Evolutionary conservation across 306 rosid species (phyloP), one percentile per base, ranked within the genome.

Genomic region (Leucaena leucocephala): DNA sequence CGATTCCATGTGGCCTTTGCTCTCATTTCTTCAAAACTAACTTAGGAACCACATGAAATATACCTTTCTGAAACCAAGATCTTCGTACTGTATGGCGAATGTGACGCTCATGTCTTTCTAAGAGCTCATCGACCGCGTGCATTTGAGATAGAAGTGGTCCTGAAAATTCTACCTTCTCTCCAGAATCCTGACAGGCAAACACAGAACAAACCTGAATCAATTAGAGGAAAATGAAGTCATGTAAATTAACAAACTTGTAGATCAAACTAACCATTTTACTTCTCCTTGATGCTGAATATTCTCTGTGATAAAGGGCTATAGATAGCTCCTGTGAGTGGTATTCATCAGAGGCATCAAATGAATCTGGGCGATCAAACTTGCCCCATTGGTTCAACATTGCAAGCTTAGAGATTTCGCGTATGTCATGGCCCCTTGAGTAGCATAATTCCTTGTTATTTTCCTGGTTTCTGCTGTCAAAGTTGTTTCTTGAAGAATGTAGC

Each of bases 21-120:
- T 27, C 27, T 27, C 27, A 61, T 61, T n/a, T 61, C 38, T 33
- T 33, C 67, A 11, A 27, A 27, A 27, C 27, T 27, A 27, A 27
- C 1, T 27, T 27, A 27, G 27, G 27, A 27, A 27, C 27, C 27
- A 27, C 54, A 71, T n/a, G 76, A 21, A 39, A 43, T 27, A 67
- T 86, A 93, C 99, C 99, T 93, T 76, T 91, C 78, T 96, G 91
- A 75, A 96, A 93, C 99, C 99, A 96, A 65, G 99, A 86, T 85
- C 87, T 91, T 73, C 94, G 82, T 27, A 87, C 88, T 2, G 87
- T 89, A 44, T 75, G 87, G 69, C 98, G 90, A 33, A 96, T 93
- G 52, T 91, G 99, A 27, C 94, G 95, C 82, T 96, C 99, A 0
- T 93, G 97, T 79, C 96, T 86, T 72, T 91, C 97, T 77, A 96